These are phyloP conservation scores for Blattamonas nauphoetae DNA, from an alignment of 78 protist genomes.

Conservation along the genomic window DNA sequence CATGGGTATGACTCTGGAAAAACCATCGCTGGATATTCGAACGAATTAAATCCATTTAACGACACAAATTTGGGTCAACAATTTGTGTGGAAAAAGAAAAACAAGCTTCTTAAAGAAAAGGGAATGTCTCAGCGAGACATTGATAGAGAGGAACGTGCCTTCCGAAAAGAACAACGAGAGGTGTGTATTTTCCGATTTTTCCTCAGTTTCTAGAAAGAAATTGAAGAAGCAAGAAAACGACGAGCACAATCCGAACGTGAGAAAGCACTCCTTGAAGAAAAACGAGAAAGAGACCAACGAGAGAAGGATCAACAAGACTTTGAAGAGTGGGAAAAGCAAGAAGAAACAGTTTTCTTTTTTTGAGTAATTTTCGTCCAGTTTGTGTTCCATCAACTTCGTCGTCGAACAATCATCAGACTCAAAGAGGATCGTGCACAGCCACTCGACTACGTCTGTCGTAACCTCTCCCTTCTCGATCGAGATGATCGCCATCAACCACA, in stretches of 20 bases:
- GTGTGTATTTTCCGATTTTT: not conserved
- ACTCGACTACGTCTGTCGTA: constrained; percentile 48
- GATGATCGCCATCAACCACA: no score
- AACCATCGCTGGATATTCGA: constrained; percentile 64
- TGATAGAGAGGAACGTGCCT: not conserved
- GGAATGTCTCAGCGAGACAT: not conserved
- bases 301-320: constrained; percentile 43
- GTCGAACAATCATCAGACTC: constrained; percentile 49
- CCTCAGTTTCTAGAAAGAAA: constrained; percentile 22
- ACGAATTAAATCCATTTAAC: constrained; percentile 57
- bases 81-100: constrained; percentile 73
- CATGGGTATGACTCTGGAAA: no score
- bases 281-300: not conserved
- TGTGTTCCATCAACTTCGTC: no score
- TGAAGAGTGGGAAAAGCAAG: constrained; percentile 53
- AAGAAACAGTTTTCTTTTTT: constrained; percentile 21
- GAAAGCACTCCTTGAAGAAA: constrained; percentile 36
- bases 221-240: constrained; percentile 50
- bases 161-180: not conserved
- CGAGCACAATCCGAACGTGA: constrained; percentile 68
- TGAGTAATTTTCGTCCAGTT: no score
- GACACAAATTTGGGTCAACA: constrained; percentile 54
- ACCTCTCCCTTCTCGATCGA: no score
- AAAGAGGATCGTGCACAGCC: constrained; percentile 61
- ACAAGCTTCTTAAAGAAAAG: constrained; percentile 22